These are phyloP conservation scores for Diaporthe nobilis DNA, from an alignment of 2,329 filamentous ascomycete species.

Conservation along the genomic window DNA sequence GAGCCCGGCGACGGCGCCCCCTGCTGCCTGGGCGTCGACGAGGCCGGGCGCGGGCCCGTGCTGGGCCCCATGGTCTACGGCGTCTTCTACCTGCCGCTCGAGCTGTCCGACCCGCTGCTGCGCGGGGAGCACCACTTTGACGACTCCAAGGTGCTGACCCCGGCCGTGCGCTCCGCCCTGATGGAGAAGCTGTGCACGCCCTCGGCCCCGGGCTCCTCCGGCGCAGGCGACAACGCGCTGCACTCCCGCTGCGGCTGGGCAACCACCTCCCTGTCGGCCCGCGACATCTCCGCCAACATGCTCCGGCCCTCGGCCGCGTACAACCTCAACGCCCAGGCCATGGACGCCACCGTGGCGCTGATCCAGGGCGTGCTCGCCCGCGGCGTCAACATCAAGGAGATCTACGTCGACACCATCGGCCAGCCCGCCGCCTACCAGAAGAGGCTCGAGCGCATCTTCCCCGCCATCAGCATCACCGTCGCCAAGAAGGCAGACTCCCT, in stretches of 20 bases:
- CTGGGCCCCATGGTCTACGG: slow-evolving; percentile 84
- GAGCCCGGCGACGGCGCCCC: slow-evolving; percentile 58
- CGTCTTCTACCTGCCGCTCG: slow-evolving; percentile 81
- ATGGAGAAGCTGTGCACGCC: slow-evolving; percentile 78
- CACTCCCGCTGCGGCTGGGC: slow-evolving; percentile 82
- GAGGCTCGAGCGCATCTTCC: slow-evolving; percentile 87
- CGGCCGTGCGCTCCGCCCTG: slow-evolving; percentile 81
- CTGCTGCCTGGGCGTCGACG: slow-evolving; percentile 90
- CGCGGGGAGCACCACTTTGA: slow-evolving; percentile 88
- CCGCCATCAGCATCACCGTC: slow-evolving; percentile 80
- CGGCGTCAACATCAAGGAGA: slow-evolving; percentile 87
- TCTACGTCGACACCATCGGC: slow-evolving; percentile 96
- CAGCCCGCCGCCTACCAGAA: slow-evolving; percentile 86
- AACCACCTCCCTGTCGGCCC: slow-evolving; percentile 82
- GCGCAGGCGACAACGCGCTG: slow-evolving; percentile 60
- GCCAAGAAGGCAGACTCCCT: slow-evolving; percentile 94
- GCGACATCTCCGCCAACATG: slow-evolving; percentile 86
- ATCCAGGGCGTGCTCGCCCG: slow-evolving; percentile 82
- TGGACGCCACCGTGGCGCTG: slow-evolving; percentile 89
- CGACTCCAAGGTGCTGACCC: slow-evolving; percentile 93
- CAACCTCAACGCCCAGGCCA: slow-evolving; percentile 96
- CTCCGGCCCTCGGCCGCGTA: slow-evolving; percentile 75
- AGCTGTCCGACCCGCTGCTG: slow-evolving; percentile 79
- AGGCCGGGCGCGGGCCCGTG: slow-evolving; percentile 95
- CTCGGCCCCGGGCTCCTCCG: neutral